These are phyloP conservation scores for Boechera stricta DNA, from an alignment of 345 rosid genomes.

Conservation along the genomic window DNA sequence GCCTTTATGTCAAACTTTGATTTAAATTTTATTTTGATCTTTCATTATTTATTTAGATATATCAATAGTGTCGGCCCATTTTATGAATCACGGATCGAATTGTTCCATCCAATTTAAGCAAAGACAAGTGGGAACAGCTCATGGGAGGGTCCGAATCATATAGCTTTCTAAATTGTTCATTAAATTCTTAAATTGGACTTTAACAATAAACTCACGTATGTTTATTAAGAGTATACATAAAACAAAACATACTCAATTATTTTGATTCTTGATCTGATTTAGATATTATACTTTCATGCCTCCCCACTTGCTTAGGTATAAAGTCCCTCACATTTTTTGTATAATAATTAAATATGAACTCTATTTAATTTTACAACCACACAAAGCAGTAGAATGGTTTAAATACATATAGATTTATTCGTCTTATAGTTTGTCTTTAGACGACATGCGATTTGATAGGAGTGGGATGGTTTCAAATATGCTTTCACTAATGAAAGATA, in stretches of 20 bases:
- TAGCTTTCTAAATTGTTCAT: constrained; percentile 33
- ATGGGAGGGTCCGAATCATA: constrained; percentile 35
- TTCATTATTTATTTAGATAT: constrained; percentile 5
- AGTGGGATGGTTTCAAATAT: neutral
- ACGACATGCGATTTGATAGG: neutral
- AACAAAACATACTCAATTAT: constrained; percentile 40
- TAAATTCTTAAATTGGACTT: constrained; percentile 36
- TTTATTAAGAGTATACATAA: constrained; percentile 31
- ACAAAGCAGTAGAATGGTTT: constrained; percentile 22
- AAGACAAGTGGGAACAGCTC: constrained; percentile 49
- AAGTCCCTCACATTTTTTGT: constrained; percentile 13
- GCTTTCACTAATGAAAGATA: constrained; percentile 4
- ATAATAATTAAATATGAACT: constrained; percentile 16
- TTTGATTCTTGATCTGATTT: constrained; percentile 41
- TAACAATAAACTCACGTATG: constrained; percentile 39
- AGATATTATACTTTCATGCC: constrained; percentile 41
- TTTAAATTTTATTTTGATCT: neutral
- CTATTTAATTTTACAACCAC: constrained; percentile 25
- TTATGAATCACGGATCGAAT: constrained; percentile 26
- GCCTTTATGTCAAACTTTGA: constrained; percentile 27
- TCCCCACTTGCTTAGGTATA: constrained; percentile 45
- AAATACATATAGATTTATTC: constrained; percentile 3
- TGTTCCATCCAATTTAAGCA: constrained; percentile 44
- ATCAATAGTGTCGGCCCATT: constrained; percentile 40
- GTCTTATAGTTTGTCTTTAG: constrained; percentile 6